Base-by-base conservation (phyloP, 2,329 filamentous ascomycete genomes). In the Apiospora sp. region DNA sequence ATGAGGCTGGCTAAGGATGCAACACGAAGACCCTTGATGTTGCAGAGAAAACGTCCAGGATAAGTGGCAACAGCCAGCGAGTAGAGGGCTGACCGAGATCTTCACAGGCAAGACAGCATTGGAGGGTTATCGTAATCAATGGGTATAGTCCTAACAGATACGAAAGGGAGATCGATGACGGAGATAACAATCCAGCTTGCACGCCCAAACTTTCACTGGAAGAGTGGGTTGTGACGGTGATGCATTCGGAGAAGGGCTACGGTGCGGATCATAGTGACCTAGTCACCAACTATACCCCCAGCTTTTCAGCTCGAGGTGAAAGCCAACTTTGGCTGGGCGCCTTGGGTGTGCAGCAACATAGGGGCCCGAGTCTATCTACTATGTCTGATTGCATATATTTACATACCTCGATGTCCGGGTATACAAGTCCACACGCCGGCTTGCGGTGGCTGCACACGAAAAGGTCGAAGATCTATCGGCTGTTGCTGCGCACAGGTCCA, bases 401-500 rank as follows among this genome's bases (percentile, higher is more conserved):
- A 64, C 58, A 41, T 64, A 64, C 58, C 58, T 64, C 30, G 22
- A 41, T 24, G 10, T 41, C 19, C 58, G 58, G 22, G 19, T 41
- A 64, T 41, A 41, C 10, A n/a, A n/a, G 58, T 64, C 58, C 58
- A 64, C 58, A 34, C 34, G 58, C 58, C 58, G 34, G 22, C 58
- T 64, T 34, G 58, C 58, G 34, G 30, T 41, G 58, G 34, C 19
- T 41, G 58, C 58, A 41, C 37, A 49, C 22, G 12, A 41, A 64
- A 6, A 30, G 41, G 16, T 64, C 22, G 58, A 41, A 61, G 34
- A 41, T 64, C 58, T 64, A n/a, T 37, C 22, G 58, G 58, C 30
- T 37, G 54, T 34, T 37, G 54, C 58, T 41, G 58, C 58, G 34
- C 34, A 64, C 58, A 41, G 22, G 58, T 64, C 34, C 58, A 41